Percentiles rank a stretch among this genome's conserved stretches.
Conservation (phyloP, 176 grass and related monocot species). For the Aegilops tauschii region DNA sequence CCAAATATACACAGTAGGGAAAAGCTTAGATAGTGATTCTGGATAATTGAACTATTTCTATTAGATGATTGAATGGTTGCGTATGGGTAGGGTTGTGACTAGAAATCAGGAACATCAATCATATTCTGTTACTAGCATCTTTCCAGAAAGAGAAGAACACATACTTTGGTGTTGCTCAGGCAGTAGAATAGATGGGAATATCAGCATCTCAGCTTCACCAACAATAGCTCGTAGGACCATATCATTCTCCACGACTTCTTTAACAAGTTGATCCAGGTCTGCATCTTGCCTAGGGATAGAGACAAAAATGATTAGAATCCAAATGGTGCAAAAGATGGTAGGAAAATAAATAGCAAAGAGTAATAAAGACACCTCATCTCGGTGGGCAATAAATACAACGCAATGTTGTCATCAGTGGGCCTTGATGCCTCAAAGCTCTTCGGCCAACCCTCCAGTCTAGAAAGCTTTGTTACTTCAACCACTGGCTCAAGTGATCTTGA, state of each 20-base stretch:
- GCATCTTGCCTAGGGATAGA: constrained; percentile 27
- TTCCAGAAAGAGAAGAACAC: background rate
- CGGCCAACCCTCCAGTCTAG: constrained; percentile 47
- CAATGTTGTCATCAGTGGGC: constrained; percentile 47
- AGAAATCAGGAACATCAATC: background rate
- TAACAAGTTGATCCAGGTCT: constrained; percentile 24
- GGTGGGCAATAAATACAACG: constrained; percentile 61
- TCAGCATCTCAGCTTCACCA: constrained; percentile 43
- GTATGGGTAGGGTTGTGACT: background rate
- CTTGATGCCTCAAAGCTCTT: constrained; percentile 43
- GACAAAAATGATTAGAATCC: background rate
- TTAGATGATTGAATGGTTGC: background rate
- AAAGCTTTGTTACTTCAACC: constrained; percentile 33
- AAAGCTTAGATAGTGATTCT: background rate
- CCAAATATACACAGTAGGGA: background rate
- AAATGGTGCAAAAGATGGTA: background rate
- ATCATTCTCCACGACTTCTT: constrained; percentile 44
- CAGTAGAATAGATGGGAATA: constrained; percentile 53
- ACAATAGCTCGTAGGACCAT: constrained; percentile 20
- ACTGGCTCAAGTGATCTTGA: constrained; percentile 29
- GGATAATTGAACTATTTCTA: background rate
- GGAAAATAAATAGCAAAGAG: background rate
- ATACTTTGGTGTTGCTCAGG: constrained; percentile 40
- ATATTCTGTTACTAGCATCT: background rate
- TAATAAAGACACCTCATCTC: constrained; percentile 37